phyloP scores from a whole-genome alignment of 106 monocot genomes.

The Dendrobium catenatum region DNA sequence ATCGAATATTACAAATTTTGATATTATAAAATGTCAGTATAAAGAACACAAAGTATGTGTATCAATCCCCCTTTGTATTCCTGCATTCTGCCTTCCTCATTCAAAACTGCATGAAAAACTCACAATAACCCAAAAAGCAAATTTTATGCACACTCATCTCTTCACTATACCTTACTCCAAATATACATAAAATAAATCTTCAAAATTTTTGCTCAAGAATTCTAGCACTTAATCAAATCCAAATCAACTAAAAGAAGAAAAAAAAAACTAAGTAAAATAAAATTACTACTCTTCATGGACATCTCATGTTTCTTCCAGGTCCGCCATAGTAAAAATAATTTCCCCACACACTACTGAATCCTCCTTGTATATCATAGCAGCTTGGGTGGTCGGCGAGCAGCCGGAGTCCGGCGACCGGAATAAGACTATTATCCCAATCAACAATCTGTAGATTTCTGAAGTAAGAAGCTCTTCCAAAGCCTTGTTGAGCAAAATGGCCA shows the following conservation, averaged over 20 bases:
- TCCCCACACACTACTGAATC: slow-evolving; percentile 65
- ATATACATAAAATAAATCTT: too few relatives aligned
- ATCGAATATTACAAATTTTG: too few relatives aligned
- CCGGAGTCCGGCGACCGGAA: slow-evolving; percentile 40
- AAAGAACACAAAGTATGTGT: too few relatives aligned
- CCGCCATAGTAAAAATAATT: slow-evolving; percentile 97
- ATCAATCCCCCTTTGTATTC: too few relatives aligned
- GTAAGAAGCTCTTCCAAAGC: slow-evolving; percentile 70
- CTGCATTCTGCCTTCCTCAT: too few relatives aligned
- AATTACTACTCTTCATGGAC: slow-evolving; percentile 21
- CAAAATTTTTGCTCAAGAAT: too few relatives aligned
- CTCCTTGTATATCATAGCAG: slow-evolving; percentile 74
- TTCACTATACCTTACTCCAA: too few relatives aligned
- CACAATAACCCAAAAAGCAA: too few relatives aligned
- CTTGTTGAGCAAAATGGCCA: slow-evolving; percentile 72
- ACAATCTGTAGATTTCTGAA: slow-evolving; percentile 86
- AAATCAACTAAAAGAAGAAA: not conserved
- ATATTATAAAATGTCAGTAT: too few relatives aligned
- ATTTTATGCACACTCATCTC: too few relatives aligned
- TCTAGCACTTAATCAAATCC: too few relatives aligned
- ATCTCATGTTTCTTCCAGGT: slow-evolving; percentile 75
- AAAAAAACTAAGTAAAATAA: not conserved
- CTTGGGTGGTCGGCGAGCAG: slow-evolving; percentile 69
- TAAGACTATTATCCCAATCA: slow-evolving; percentile 83
- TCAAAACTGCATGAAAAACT: too few relatives aligned